Evolutionary conservation across 2,329 filamentous ascomycete genomes (phyloP).

Genomic region (Penicillium vulpinum): DNA sequence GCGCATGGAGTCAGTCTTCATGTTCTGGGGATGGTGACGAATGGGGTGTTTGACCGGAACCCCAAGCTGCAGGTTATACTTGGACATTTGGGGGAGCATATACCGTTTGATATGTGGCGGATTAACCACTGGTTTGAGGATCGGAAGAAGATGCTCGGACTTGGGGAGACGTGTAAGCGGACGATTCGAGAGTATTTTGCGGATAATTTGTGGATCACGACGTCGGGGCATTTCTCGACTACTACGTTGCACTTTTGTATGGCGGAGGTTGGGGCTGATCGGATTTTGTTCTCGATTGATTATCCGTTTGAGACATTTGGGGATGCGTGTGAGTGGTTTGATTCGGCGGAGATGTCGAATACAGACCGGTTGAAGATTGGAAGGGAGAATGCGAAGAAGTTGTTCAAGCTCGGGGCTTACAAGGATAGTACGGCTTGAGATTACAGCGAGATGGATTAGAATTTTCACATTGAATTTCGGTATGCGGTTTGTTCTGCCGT

Average conservation of each 20-base stretch:
- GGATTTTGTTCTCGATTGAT: slow-evolving; percentile 46
- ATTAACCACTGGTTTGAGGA: slow-evolving; percentile 48
- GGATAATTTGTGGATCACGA: slow-evolving; percentile 46
- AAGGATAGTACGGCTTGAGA: slow-evolving; percentile 33
- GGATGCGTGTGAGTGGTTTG: slow-evolving; percentile 48
- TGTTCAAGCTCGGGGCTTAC: slow-evolving; percentile 41
- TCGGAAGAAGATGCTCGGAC: slow-evolving; percentile 38
- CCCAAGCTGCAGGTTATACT: slow-evolving; percentile 51
- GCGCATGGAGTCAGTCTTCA: slow-evolving; percentile 62
- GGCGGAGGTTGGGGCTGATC: slow-evolving; percentile 41
- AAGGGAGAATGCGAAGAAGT: slow-evolving; percentile 48
- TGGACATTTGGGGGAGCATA: slow-evolving; percentile 51
- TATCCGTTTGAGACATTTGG: slow-evolving; percentile 44
- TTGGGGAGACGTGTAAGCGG: slow-evolving; percentile 44
- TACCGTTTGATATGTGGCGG: slow-evolving; percentile 54
- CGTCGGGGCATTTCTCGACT: slow-evolving; percentile 44
- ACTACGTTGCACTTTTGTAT: slow-evolving; percentile 43
- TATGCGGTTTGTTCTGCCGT: not conserved
- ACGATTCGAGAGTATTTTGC: slow-evolving; percentile 48
- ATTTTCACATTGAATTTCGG: not conserved
- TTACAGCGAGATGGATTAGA: not conserved
- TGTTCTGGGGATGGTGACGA: slow-evolving; percentile 53
- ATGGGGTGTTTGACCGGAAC: slow-evolving; percentile 52
- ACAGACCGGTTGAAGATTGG: slow-evolving; percentile 45
- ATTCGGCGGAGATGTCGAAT: slow-evolving; percentile 41